Evolutionary conservation across 805 yeast genomes (phyloP), one percentile per base, ranked within the genome.

Genomic region (Limtongia smithiae): DNA sequence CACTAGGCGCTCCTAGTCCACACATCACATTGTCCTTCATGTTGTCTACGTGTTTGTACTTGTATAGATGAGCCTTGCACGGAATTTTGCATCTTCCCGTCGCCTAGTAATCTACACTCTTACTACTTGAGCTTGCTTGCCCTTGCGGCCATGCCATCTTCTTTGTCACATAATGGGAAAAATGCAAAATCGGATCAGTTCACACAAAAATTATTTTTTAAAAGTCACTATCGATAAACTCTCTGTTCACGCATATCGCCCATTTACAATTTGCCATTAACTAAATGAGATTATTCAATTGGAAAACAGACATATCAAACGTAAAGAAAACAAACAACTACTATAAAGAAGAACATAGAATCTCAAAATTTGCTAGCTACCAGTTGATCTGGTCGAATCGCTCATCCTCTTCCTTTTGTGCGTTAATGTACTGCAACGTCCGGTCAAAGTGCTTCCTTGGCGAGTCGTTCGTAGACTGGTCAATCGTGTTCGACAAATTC

Each of bases 361-460:
- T n/a, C n/a, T n/a, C n/a, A n/a, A n/a, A n/a, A n/a, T 20, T 18
- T 40, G 4, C 17, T 6, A 3, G 40, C 32, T 43, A 54, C 55
- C 58, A 54, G 8, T 37, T 50, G 25, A 54, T 54, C 42, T 51
- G 56, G 32, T 54, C 58, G 31, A 54, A 86, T 59, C 89, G 71
- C 27, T 79, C 82, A 60, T 88, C 95, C 28, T 77, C 75, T 36
- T 73, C 80, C 55, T 80, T 78, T 63, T 88, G 95, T 18, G 78
- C 78, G 14, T 69, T 69, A 47, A 90, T 81, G 62, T 85, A 90
- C 32, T 70, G 76, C 63, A 88, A 68, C 0, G 95, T 85, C 52
- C 96, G 74, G 44, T 78, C 74, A 62, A 88, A 87, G 65, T 81
- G 83, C 59, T 75, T 65, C 56, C 70, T 63, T 4, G 80, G 75